These are phyloP conservation scores for Penicillium salamii DNA, from an alignment of 495 filamentous ascomycete species.

Conservation along the genomic window DNA sequence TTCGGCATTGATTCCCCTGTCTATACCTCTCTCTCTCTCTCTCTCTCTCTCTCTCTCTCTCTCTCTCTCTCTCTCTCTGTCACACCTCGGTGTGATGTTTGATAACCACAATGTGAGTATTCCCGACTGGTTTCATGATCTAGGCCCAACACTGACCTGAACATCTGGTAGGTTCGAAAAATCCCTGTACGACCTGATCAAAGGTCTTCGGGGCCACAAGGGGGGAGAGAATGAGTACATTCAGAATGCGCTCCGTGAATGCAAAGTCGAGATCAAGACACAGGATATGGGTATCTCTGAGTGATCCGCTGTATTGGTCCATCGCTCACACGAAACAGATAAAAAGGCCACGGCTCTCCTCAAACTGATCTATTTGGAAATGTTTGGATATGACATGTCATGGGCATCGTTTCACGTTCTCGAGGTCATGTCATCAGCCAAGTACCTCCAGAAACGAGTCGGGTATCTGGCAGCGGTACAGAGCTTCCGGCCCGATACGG, in stretches of 20 bases:
- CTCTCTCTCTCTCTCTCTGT: too few relatives aligned
- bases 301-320: slow-evolving; percentile 1
- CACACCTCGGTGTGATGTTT: too few relatives aligned
- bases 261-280: slow-evolving; percentile 81
- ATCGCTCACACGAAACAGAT: slow-evolving; percentile 51
- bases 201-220: slow-evolving; percentile 90
- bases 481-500: slow-evolving; percentile 92
- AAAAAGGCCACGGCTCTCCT: slow-evolving; percentile 92
- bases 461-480: slow-evolving; percentile 96
- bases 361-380: slow-evolving; percentile 95
- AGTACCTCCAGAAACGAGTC: slow-evolving; percentile 91
- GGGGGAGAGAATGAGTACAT: slow-evolving; percentile 93
- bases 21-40: too few relatives aligned
- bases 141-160: slow-evolving; percentile 2
- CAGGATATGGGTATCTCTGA: slow-evolving; percentile 75
- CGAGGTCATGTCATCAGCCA: slow-evolving; percentile 95
- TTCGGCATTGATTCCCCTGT: neutral
- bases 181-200: slow-evolving; percentile 96
- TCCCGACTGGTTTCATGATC: slow-evolving; percentile 2
- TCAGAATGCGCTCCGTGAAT: slow-evolving; percentile 87
- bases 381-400: slow-evolving; percentile 99
- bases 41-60: too few relatives aligned
- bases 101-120: slow-evolving; percentile 13
- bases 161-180: slow-evolving; percentile 81
- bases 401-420: slow-evolving; percentile 98